Conservation (phyloP, 192 early-diverging fungal genomes). For the Piromyces finnis region DNA sequence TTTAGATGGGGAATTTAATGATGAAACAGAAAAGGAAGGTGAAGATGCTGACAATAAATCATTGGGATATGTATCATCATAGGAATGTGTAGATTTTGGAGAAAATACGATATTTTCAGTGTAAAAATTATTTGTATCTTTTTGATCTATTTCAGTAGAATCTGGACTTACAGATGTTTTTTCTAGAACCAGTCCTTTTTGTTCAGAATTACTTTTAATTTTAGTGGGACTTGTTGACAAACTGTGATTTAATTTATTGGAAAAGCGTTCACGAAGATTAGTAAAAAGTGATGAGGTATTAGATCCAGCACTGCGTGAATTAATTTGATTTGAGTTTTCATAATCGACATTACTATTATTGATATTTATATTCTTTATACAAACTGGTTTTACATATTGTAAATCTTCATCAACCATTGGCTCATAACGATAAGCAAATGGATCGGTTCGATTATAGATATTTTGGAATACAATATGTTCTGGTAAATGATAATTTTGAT, state of each 20-base stretch:
- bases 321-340: neutral
- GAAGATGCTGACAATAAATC: neutral
- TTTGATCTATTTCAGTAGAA: neutral
- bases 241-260: neutral
- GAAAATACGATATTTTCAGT: neutral
- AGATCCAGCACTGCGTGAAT: neutral
- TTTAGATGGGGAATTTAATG: too few species aligned
- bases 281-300: neutral
- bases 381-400: neutral
- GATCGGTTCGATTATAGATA: neutral
- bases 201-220: too few species aligned
- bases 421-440: neutral
- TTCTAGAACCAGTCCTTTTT: too few species aligned
- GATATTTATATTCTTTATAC: neutral
- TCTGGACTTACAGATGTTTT: too few species aligned
- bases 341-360: neutral
- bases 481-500: neutral
- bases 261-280: neutral
- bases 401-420: neutral
- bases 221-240: too few species aligned
- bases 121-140: neutral
- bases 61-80: neutral
- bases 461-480: neutral
- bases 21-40: too few species aligned
- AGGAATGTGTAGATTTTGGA: neutral